Base-by-base conservation (phyloP, 352 stramenopile genomes). In the Globisporangium lucens region DNA sequence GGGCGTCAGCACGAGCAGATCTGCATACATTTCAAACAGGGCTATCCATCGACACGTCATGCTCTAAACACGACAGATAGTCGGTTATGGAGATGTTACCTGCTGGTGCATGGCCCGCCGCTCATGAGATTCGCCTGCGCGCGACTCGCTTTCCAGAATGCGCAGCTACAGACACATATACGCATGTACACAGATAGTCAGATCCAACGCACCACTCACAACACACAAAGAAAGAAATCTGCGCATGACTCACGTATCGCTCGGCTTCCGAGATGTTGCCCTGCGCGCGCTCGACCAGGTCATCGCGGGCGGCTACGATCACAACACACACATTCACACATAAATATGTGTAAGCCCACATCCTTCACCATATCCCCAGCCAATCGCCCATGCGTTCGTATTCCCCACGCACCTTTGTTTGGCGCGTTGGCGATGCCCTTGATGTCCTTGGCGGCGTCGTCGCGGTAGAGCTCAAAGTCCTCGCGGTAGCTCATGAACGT, bases 401-500 rank as follows among this genome's bases (percentile, higher is more conserved):
- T 43, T 5, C 2, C 17, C 4, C 6, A 12, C 33, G 6, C 15
- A 80, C 73, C 62, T 57, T 76, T 62, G 59, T 57, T 70, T 15
- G 70, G 30, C 15, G 85, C 83, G 58, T 84, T 85, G 20, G 76
- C 38, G 38, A 91, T 81, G 59, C 72, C 65, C 72, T 85, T 85
- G 68, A 93, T 90, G 69, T 91, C 83, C 56, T 77, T 61, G 71
- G 85, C 84, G 29, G 83, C 85, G 57, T 93, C 85, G 53, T 93
- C 85, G 63, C 85, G 83, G 66, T 84, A 93, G 68, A 91, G 85
- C 64, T 93, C 83, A 75, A 93, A 93, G 79, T 93, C 83, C 68
- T 93, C 85, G 63, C 85, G 88, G 75, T 93, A 93, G 69, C 76
- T 80, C 69, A 90, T 74, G 71, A 93, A 93, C 56, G 79, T 72